Base-by-base conservation (phyloP, 441 rosid genomes). In the Brassica balearica region DNA sequence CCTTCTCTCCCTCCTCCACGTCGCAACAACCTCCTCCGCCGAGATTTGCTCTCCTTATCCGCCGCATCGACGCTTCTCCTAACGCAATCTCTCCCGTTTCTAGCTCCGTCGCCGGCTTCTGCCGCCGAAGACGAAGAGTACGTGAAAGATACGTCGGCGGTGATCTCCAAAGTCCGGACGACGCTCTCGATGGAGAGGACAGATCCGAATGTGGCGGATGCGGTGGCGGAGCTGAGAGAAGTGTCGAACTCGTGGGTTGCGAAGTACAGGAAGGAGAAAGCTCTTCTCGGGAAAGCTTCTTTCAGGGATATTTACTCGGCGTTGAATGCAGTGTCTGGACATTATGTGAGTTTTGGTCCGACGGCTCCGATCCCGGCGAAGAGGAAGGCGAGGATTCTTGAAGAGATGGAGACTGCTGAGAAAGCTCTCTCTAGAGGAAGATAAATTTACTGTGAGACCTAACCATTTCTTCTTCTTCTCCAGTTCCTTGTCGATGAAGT, bases 321-420 rank as follows among this genome's bases (percentile, higher is more conserved):
- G 2, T 74, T 95, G 84, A 95, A 95, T 69, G 98, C 94, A 11
- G 95, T 95, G 43, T 90, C 97, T 0, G 97, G 97, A 3, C 97
- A 93, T 81, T 91, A 95, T 74, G 87, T 95, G 74, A 95, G 98
- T 86, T 95, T 93, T 59, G 98, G 99, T 25, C 98, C 99, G 1
- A 91, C 97, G 0, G 88, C 95, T 43, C 96, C 96, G 6, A 86
- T 95, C 71, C 97, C 97, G 1, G 85, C 89, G 0, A 95, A 95
- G 87, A 83, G 98, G 72, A 90, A 75, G 83, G 90, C 87, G 0
- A 89, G 98, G 84, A 95, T 92, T 80, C 91, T 95, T 72, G 97
- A 95, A 81, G 97, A 92, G 81, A 82, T 91, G 91, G 97, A 89
- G 77, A 90, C 93, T n/a, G 98, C 95, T 6, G 98, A 93, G 88